Base-by-base conservation (phyloP, 345 rosid species). In the Camelina sativa region DNA sequence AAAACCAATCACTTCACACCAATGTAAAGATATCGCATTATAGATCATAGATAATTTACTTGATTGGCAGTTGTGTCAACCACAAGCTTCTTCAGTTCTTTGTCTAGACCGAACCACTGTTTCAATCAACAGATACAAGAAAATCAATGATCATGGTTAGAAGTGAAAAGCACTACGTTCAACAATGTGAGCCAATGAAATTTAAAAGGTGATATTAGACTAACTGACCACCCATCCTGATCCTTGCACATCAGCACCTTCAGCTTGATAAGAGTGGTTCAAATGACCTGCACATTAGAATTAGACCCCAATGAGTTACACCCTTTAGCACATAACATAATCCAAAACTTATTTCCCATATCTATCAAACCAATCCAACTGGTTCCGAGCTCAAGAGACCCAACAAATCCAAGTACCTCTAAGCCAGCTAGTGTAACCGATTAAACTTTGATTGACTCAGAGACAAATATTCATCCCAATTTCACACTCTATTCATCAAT, bases 161-260 rank as follows among this genome's bases (percentile, higher is more conserved):
- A 28, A 37, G 40, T 2, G 22, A 20, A 8, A 53, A 22, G 12
- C 34, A 54, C 41, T 17, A 54, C 22, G 35, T 2, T 40, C 16
- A 47, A 37, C 13, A 78, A 65, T 16, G 34, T 7, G 74, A 59
- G 2, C 11, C 0, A 5, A 61, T 0, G 60, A 62, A 10, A 41
- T 12, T 4, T 9, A 30, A 11, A 17, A 47, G 34, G n/a, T 35
- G 48, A 59, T 60, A 25, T 16, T 35, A 43, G 78, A 76, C 3
- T 55, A 20, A 73, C 96, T 73, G 69, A 92, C 97, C 97, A 95
- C 97, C 99, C 99, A 95, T 80, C 99, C 99, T 9, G 97, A 95
- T 54, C 99, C 98, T 83, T 95, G 99, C 30, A 95, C 4, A 71
- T 93, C 93, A 79, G 97, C 97, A 82, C 97, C 97, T 77, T 94